phyloP scores from a whole-genome alignment of 2,329 filamentous ascomycete genomes.

The Fusarium fujikuroi region DNA sequence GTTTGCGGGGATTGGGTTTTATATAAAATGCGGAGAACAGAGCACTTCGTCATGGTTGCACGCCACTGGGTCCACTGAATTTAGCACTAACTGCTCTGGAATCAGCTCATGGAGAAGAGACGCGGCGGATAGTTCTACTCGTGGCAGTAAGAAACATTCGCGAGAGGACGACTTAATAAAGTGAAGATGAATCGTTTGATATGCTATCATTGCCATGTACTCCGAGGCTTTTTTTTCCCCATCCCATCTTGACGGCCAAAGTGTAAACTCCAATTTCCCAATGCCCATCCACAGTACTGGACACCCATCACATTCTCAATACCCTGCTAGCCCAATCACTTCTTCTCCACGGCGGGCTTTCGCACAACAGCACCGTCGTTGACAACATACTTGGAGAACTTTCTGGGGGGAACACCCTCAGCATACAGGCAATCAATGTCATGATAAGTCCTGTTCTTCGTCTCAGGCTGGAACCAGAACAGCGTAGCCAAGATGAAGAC shows the following conservation, averaged over 20 bases:
- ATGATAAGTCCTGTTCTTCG: slow-evolving; percentile 51
- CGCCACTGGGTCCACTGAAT: not conserved
- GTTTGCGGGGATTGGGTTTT: slow-evolving; percentile 15
- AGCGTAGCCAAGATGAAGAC: slow-evolving; percentile 46
- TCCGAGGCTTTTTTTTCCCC: rapidly evolving
- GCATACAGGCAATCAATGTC: slow-evolving; percentile 49
- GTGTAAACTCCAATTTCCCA: not conserved
- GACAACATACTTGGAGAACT: slow-evolving; percentile 41
- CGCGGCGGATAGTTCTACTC: rapidly evolving
- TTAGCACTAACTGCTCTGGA: not conserved
- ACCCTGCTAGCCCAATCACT: not conserved
- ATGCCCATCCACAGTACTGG: too few species aligned
- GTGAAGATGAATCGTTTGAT: not conserved
- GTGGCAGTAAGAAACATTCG: not conserved
- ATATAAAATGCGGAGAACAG: slow-evolving; percentile 17
- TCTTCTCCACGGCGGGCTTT: not conserved
- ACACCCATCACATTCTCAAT: not conserved
- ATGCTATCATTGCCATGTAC: not conserved
- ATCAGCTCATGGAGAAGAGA: rapidly evolving
- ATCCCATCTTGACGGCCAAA: rapidly evolving
- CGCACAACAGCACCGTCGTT: slow-evolving; percentile 21
- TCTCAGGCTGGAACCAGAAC: slow-evolving; percentile 52
- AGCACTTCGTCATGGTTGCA: not conserved
- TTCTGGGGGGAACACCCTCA: slow-evolving; percentile 38
- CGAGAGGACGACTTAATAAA: rapidly evolving